A percentile compares a stretch with the other conserved stretches of the same genome.
These are phyloP conservation scores for Colletotrichum neosansevieriae DNA, from an alignment of 2,329 filamentous ascomycete genomes.

Conservation along the genomic window DNA sequence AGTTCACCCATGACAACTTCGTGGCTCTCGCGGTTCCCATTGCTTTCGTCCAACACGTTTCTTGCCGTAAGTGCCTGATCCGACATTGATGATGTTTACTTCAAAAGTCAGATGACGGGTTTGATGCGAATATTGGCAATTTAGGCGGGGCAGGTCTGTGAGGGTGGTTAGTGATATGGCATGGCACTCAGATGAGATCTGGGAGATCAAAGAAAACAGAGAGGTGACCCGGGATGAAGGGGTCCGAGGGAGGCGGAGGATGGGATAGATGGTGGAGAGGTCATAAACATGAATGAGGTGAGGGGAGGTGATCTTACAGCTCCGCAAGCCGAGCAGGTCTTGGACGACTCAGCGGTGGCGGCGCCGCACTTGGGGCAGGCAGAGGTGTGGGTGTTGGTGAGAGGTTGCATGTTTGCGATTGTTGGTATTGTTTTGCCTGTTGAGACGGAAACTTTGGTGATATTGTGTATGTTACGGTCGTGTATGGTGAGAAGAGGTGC, in stretches of 20 bases:
- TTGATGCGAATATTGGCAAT: neutral
- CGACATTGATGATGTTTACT: neutral
- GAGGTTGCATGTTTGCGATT: slow-evolving; percentile 42
- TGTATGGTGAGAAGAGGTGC: slow-evolving; percentile 2
- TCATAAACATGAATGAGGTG: neutral
- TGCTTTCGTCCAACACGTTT: neutral
- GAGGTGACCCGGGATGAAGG: slow-evolving; percentile 5
- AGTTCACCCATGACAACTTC: neutral
- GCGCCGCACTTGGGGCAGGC: slow-evolving; percentile 70
- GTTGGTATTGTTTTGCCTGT: slow-evolving; percentile 4
- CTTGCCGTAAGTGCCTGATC: neutral
- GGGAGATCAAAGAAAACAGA: neutral
- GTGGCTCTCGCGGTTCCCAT: neutral
- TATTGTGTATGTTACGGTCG: slow-evolving; percentile 3
- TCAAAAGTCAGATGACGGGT: slow-evolving; percentile 5
- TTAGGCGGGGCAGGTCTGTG: slow-evolving; percentile 50
- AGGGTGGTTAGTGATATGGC: slow-evolving; percentile 7
- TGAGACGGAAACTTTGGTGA: slow-evolving; percentile 14
- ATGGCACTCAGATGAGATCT: neutral
- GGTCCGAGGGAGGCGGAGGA: neutral
- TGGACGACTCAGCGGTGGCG: slow-evolving; percentile 57
- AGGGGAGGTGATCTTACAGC: slow-evolving; percentile 59
- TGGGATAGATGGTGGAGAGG: neutral
- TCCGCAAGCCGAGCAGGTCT: slow-evolving; percentile 68
- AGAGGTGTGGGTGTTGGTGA: slow-evolving; percentile 53